Base-by-base conservation (phyloP, 2,329 filamentous ascomycete genomes). In the Aureobasidium sp. region DNA sequence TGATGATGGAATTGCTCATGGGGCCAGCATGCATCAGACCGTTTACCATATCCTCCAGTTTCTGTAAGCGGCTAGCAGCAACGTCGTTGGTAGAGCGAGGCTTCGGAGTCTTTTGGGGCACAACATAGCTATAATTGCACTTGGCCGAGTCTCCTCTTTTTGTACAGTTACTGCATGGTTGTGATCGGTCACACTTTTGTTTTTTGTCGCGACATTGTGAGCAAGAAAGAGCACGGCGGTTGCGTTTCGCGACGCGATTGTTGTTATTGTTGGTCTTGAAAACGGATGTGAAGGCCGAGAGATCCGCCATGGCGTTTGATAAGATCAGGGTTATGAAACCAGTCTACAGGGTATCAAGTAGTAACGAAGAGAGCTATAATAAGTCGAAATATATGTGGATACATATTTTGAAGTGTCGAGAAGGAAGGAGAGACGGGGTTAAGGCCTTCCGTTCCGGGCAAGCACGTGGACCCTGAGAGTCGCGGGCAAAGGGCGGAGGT, bases 41-140 rank as follows among this genome's bases (percentile, higher is more conserved):
- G 23, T 59, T 62, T 20, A 66, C 58, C 48, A 66, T 56, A 11
- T 55, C 58, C 13, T 66, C 64, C 20, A 66, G 64, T 42, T 43
- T 55, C 31, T 56, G 64, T 25, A 66, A 53, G 11, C 64, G 64
- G 9, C 20, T 33, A 27, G 48, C 45, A 45, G 64, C 56, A 40
- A 53, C 63, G 38, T 55, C 42, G 33, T 47, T 38, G 13, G 16
- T 55, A 29, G 63, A 27, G 38, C 54, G 45, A 51, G 45, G 45
- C 15, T 25, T 51, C 11, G 15, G 16, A 0, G 38, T 20, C n/a
- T 61, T 23, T 20, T 43, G 55, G 10, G 42, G 25, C 6, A 25
- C 20, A 13, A 27, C 42, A 4, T 33, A 31, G 43, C 23, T 42
- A 33, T 62, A 66, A 2, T 50, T 5, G 42, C 64, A 66, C n/a